phyloP scores from a whole-genome alignment of 306 rosid genomes.

The Trifolium pratense region DNA sequence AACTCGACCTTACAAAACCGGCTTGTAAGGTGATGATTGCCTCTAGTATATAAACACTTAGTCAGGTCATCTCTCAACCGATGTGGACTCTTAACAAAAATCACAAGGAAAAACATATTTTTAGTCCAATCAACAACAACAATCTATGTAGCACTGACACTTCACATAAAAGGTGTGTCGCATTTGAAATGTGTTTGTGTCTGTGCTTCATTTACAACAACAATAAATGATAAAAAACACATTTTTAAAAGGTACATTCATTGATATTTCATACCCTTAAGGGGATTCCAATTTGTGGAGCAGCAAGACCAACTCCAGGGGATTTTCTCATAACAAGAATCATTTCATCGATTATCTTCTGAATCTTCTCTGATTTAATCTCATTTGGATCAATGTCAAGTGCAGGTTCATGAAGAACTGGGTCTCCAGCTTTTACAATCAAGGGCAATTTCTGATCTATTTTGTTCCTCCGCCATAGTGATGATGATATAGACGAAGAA shows the following conservation, averaged over 20 bases:
- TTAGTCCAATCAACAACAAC: not conserved
- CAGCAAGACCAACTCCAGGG: conserved; percentile 94
- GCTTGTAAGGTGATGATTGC: too few species aligned
- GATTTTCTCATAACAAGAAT: conserved; percentile 66
- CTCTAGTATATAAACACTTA: too few species aligned
- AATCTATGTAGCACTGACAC: not conserved
- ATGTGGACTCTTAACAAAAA: too few species aligned
- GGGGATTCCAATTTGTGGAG: conserved; percentile 91
- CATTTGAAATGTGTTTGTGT: not conserved
- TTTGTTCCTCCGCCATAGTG: not conserved
- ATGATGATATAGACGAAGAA: not conserved
- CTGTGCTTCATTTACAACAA: not conserved
- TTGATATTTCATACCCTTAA: conserved; percentile 51
- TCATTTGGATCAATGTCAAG: conserved; percentile 54
- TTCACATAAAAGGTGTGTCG: not conserved
- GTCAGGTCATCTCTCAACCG: too few species aligned
- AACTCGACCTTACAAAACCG: too few species aligned
- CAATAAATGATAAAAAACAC: not conserved
- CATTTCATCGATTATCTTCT: conserved; percentile 81
- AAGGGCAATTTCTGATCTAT: not conserved
- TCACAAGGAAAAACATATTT: not conserved
- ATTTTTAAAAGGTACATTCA: not conserved
- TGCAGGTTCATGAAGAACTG: conserved; percentile 58
- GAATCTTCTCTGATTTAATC: conserved; percentile 73
- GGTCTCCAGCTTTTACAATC: conserved; percentile 8